These are phyloP conservation scores for Colletotrichum zoysiae DNA, from an alignment of 2,329 filamentous ascomycete genomes.

Conservation along the genomic window DNA sequence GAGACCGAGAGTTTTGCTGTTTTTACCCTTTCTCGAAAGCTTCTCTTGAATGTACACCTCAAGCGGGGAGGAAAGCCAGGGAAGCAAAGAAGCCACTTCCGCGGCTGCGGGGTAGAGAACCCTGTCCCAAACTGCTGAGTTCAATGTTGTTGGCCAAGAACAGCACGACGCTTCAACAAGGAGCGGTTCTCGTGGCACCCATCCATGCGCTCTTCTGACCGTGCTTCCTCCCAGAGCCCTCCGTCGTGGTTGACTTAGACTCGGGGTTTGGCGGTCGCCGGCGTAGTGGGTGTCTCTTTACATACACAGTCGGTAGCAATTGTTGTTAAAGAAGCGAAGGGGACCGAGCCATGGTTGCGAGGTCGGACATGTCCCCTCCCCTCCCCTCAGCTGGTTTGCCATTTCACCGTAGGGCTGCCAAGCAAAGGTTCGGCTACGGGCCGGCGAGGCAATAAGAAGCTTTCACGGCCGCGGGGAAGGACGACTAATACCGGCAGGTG, in stretches of 20 bases:
- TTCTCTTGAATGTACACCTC: not conserved
- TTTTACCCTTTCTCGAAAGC: not conserved
- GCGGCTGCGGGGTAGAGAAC: not conserved
- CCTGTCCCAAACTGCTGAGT: not conserved
- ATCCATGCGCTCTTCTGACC: conserved; percentile 7
- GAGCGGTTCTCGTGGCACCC: not conserved
- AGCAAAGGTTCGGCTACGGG: not conserved
- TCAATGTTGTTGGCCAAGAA: not conserved
- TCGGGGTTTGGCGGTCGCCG: not conserved
- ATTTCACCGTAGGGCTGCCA: conserved; percentile 34
- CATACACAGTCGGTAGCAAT: not conserved
- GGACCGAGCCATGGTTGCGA: conserved; percentile 1
- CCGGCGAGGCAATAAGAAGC: conserved; percentile 21
- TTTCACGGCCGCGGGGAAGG: conserved; percentile 11
- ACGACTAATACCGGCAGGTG: conserved; percentile 1
- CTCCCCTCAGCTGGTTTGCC: conserved; percentile 32
- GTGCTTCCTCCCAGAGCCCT: not conserved
- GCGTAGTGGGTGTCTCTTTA: conserved; percentile 1
- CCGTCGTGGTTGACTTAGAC: not conserved
- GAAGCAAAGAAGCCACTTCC: conserved; percentile 5
- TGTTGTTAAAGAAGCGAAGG: not conserved
- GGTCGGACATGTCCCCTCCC: conserved; percentile 25
- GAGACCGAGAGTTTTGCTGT: conserved; percentile 16
- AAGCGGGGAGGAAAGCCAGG: not conserved
- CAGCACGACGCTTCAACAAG: not conserved